Evolutionary conservation across 345 rosid species (phyloP).

Genomic region (Citrus australasica): DNA sequence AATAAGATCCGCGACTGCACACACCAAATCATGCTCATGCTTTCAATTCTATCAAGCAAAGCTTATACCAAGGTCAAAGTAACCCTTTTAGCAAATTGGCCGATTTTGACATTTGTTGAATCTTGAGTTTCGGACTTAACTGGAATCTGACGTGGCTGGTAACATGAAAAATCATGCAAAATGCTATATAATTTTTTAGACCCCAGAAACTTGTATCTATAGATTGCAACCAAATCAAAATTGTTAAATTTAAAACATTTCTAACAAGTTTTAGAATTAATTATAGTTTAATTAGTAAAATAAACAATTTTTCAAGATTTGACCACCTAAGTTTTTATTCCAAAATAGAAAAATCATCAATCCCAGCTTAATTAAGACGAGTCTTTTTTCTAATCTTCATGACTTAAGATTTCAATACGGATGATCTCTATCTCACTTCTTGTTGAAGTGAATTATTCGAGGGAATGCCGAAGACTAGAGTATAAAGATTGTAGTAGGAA

Average conservation of each 20-base stretch:
- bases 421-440: not conserved
- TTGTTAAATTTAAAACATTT: not conserved
- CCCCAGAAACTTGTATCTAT: not conserved
- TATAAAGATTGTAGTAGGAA: not conserved
- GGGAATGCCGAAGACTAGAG: not conserved
- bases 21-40: too few relatives aligned
- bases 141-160: not conserved
- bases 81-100: not conserved
- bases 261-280: not conserved
- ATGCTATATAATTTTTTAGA: not conserved
- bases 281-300: not conserved
- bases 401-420: not conserved
- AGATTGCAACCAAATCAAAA: not conserved
- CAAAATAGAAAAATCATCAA: not conserved
- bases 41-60: not conserved
- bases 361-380: not conserved
- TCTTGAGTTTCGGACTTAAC: not conserved
- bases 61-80: not conserved
- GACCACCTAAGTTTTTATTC: not conserved
- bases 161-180: not conserved
- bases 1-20: too few relatives aligned
- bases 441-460: not conserved
- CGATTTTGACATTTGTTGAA: not conserved
- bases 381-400: not conserved
- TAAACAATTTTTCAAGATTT: not conserved